Base-by-base conservation (phyloP, 345 rosid genomes). In the Citrus trifoliata region DNA sequence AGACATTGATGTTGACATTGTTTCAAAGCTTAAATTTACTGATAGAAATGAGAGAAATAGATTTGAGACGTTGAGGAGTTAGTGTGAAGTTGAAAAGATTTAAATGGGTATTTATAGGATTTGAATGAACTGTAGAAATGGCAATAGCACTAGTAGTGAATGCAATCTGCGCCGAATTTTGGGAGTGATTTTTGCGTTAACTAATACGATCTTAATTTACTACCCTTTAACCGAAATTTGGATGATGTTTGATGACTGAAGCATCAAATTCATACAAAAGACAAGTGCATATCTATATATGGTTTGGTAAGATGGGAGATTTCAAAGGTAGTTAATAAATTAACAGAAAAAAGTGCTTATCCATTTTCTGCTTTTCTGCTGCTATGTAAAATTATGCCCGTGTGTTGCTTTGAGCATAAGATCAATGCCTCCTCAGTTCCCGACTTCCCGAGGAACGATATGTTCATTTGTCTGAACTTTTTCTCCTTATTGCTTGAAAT, bases 1-100 rank as follows among this genome's bases (percentile, higher is more conserved):
- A 61, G 51, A 24, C 18, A 38, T 77, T 37, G 33, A 22, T 25
- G 75, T 80, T 70, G 84, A 72, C 89, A 86, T 88, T 74, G 63
- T 63, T 55, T 73, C 46, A 61, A 25, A 66, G 53, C 71, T 51
- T 75, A 76, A 71, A 51, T 51, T 75, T 79, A 68, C 55, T 40
- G 21, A 67, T 46, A 66, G 25, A 46, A 14, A 42, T 40, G 73
- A 30, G 55, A 68, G 68, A 62, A 27, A 53, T 76, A 38, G 78
- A 70, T 77, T 51, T 13, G 22, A 16, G 56, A 18, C 6, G 22
- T 18, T 53, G 58, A 53, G 79, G 56, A 78, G 76, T 70, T 6
- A 5, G 19, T 10, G 40, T 16, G 35, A 25, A 24, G 35, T 14
- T 62, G 67, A 62, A 2, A 28, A 27, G 67, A 28, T 28, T 62